Evolutionary conservation across 73 alveolate genomes (phyloP).

Genomic region (Halteria grandinella): DNA sequence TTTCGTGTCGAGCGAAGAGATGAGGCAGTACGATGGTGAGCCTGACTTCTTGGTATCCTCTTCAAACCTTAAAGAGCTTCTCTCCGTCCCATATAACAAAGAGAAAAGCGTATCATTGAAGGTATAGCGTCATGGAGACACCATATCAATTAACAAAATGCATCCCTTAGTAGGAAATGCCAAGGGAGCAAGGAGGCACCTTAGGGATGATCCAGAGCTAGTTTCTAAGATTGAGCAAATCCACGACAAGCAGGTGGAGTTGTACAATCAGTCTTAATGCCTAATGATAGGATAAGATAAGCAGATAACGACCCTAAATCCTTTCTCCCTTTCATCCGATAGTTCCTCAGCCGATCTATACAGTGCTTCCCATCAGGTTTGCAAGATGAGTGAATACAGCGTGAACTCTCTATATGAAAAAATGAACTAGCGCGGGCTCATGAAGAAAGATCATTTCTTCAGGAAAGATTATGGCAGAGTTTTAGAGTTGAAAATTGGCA

Average conservation of each 20-base stretch:
- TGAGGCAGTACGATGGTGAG: conserved; percentile 8
- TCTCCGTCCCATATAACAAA: conserved; percentile 44
- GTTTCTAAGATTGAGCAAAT: conserved; percentile 2
- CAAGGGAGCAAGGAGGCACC: conserved; percentile 28
- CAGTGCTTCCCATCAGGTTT: neutral
- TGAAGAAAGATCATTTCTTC: conserved; percentile 45
- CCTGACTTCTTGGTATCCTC: conserved; percentile 54
- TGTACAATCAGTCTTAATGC: neutral
- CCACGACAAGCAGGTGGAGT: neutral
- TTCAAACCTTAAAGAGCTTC: conserved; percentile 16
- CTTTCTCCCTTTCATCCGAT: no score
- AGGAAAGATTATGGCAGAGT: conserved; percentile 61
- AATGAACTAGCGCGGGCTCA: conserved; percentile 14
- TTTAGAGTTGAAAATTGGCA: conserved; percentile 31
- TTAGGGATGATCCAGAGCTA: neutral
- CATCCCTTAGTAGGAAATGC: conserved; percentile 32
- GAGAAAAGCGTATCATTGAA: conserved; percentile 29
- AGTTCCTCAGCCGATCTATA: conserved; percentile 12
- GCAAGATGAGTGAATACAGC: conserved; percentile 11
- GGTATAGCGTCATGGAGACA: conserved; percentile 38
- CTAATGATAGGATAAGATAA: neutral
- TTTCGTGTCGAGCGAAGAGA: conserved; percentile 28
- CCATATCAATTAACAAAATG: conserved; percentile 35
- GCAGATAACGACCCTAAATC: no score
- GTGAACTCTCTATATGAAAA: conserved; percentile 32